Evolutionary conservation across 169 alveolate genomes (phyloP).

Genomic region (Cryptosporidium ryanae): DNA sequence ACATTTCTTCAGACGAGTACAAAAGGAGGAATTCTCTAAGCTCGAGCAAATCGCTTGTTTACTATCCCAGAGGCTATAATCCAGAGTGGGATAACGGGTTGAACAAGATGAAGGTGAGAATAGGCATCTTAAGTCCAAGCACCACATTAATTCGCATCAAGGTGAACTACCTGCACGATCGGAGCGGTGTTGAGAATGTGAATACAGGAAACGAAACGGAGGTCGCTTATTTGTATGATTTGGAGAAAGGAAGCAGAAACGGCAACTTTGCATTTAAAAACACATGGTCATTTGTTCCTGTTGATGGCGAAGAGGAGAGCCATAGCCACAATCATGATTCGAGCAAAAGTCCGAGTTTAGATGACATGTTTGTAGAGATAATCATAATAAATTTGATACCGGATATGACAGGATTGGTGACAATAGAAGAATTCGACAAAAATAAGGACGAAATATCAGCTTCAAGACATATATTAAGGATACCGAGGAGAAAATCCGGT

Average conservation of each 20-base stretch:
- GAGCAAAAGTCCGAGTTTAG: background rate
- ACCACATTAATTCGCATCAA: constrained; percentile 1
- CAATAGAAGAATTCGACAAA: constrained; percentile 18
- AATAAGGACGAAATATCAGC: background rate
- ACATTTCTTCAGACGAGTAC: background rate
- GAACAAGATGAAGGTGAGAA: background rate
- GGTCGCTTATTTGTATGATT: background rate
- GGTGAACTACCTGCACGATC: constrained; percentile 15
- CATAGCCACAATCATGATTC: background rate
- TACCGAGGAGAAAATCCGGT: background rate
- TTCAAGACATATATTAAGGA: constrained; percentile 49
- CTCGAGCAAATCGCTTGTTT: background rate
- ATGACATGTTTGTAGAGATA: background rate
- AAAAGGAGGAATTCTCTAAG: too few species aligned
- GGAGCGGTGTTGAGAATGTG: background rate
- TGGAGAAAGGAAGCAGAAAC: background rate
- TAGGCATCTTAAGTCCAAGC: constrained; percentile 1
- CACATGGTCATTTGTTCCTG: constrained; percentile 10
- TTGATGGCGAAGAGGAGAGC: background rate
- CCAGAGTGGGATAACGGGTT: constrained; percentile 50
- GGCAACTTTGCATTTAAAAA: background rate
- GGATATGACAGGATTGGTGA: constrained; percentile 18
- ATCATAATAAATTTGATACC: constrained; percentile 53
- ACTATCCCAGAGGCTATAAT: constrained; percentile 46
- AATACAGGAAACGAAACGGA: background rate